A percentile compares a stretch with the other conserved stretches of the same genome.
Conservation (phyloP, 2,329 filamentous ascomycete genomes). For the Aspergillus terreus region DNA sequence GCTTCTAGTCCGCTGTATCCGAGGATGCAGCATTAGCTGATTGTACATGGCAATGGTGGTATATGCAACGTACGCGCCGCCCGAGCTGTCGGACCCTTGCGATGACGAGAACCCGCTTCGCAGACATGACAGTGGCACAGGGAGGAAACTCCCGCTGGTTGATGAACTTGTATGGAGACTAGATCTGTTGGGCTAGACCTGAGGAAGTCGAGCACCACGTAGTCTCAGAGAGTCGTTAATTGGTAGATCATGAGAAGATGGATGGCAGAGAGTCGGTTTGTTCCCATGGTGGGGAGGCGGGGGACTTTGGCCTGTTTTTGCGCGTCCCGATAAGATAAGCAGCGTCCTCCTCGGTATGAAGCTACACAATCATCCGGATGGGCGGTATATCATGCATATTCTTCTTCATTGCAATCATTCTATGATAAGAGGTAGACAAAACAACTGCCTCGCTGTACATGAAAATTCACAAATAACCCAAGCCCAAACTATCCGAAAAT, state of each 20-base stretch:
- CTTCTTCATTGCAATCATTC: background rate
- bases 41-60: conserved; percentile 2
- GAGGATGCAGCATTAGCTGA: conserved; percentile 16
- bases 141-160: background rate
- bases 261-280: background rate
- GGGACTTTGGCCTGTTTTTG: background rate
- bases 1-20: conserved; percentile 77
- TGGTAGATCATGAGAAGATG: background rate
- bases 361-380: no score
- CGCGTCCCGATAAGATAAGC: conserved; percentile 5
- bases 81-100: conserved; percentile 85
- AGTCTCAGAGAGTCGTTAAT: background rate
- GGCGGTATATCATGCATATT: background rate
- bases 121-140: conserved; percentile 25
- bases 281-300: conserved; percentile 12
- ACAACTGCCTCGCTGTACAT: background rate
- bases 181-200: background rate
- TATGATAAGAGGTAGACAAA: background rate
- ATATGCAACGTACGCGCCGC: conserved; percentile 67
- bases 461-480: background rate
- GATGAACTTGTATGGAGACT: background rate
- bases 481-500: conserved; percentile 8
- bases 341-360: no score
- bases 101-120: conserved; percentile 67
- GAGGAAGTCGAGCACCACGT: background rate